phyloP scores from a whole-genome alignment of 2,329 filamentous ascomycete genomes.

The Polytolypa hystricis region DNA sequence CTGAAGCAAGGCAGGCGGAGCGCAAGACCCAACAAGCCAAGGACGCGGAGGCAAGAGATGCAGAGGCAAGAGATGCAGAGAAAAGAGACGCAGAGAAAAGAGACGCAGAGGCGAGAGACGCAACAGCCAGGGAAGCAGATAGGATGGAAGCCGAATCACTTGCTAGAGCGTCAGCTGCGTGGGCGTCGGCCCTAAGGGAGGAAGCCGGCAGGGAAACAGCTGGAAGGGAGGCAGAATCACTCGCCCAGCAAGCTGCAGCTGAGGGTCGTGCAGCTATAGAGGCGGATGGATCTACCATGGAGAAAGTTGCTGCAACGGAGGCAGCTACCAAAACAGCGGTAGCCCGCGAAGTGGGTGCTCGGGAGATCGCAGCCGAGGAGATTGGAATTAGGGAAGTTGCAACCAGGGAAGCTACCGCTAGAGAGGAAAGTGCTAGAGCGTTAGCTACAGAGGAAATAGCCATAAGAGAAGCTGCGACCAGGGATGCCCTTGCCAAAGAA shows the following conservation, averaged over 20 bases:
- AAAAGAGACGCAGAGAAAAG: background rate
- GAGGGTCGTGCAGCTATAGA: constrained; percentile 7
- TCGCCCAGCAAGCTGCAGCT: constrained; percentile 1
- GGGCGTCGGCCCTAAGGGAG: background rate
- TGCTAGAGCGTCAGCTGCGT: background rate
- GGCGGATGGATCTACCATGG: constrained; percentile 9
- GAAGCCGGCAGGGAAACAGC: constrained; percentile 2
- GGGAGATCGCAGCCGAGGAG: background rate
- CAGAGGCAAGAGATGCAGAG: background rate
- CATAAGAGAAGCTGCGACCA: constrained; percentile 1
- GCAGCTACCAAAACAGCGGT: constrained; percentile 12
- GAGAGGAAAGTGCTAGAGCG: background rate
- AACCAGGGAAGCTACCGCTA: background rate
- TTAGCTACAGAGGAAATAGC: constrained; percentile 1
- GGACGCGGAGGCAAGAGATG: background rate
- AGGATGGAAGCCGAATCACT: background rate
- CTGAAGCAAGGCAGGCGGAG: constrained; percentile 3
- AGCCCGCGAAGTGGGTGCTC: constrained; percentile 21
- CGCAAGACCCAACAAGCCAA: background rate
- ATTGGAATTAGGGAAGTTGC: constrained; percentile 2
- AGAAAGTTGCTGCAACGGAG: constrained; percentile 8
- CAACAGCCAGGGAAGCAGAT: background rate
- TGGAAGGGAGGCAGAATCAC: constrained; percentile 12
- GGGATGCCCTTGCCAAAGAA: constrained; percentile 3
- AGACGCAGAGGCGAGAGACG: background rate